These are phyloP conservation scores for Fusarium bulbicola DNA, from an alignment of 2,329 filamentous ascomycete genomes.

Conservation along the genomic window DNA sequence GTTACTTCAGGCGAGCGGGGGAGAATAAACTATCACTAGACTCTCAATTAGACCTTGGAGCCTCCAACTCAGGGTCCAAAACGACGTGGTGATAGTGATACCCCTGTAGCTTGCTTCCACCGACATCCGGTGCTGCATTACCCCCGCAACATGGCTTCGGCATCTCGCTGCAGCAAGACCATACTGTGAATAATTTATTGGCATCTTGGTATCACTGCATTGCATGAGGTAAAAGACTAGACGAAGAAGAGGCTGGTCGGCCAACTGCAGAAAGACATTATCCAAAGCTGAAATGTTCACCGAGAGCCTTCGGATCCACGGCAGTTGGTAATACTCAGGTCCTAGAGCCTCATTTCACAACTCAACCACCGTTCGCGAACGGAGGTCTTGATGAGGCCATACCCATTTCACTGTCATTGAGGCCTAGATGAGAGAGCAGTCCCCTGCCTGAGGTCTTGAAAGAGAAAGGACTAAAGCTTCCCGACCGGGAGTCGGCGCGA, in stretches of 20 bases:
- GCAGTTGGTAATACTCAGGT: not conserved
- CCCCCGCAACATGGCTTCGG: not conserved
- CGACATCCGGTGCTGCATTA: not conserved
- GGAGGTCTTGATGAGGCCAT: not conserved
- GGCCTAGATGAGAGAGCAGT: too few relatives aligned
- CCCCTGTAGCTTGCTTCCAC: not conserved
- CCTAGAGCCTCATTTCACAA: not conserved
- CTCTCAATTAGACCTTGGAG: rapidly evolving
- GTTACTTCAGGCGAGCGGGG: not conserved
- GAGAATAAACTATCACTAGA: not conserved
- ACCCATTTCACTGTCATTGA: too few relatives aligned
- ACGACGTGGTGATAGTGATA: too few relatives aligned
- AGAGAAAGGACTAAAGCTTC: not conserved
- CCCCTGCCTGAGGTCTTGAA: too few relatives aligned
- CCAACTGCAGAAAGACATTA: not conserved
- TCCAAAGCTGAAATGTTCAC: not conserved
- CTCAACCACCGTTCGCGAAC: not conserved
- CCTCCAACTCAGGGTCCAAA: not conserved
- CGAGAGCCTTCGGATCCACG: not conserved
- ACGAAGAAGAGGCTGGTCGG: rapidly evolving
- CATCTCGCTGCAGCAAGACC: not conserved
- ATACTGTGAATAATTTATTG: not conserved
- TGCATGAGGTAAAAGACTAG: not conserved
- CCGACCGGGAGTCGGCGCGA: not conserved
- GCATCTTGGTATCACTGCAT: not conserved